Base-by-base conservation (phyloP, 2,329 filamentous ascomycete species). In the Fusarium napiforme region DNA sequence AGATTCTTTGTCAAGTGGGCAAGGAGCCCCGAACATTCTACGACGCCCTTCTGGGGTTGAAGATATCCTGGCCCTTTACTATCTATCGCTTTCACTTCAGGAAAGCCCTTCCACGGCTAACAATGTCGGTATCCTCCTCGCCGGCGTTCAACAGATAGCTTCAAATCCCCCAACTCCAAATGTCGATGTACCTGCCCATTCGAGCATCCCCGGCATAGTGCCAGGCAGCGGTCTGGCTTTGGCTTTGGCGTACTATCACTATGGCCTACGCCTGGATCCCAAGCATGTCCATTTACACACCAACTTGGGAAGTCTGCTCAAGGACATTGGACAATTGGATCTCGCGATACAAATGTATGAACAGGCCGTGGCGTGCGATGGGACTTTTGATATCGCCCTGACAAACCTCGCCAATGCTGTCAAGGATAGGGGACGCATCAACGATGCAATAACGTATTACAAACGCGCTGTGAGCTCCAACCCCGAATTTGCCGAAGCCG, bases 51-150 rank as follows among this genome's bases (percentile, higher is more conserved):
- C 92, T 49, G 93, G 94, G 4, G 94, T 98, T 30, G 91, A 94
- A 46, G 96, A 99, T 78, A 98, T 99, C 42, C 84, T 99, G 40
- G 94, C 95, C 4, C 88, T 99, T 18, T 99, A 99, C 81, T 99
- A 99, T 79, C 87, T 99, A 6, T 99, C 96, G 0, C 85, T 99
- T 7, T 97, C 96, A 0, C 87, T 99, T 5, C 96, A 98, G 73
- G 95, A 96, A 53, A 98, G 96, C 77, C 96, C 96, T 5, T 99
- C 96, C 0, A 99, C 96, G 0, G 96, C 96, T 2, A 99, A 99
- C 80, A 99, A 99, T 80, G 95, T 99, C 18, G 96, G 96, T 7
- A 99, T 99, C 62, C 87, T 99, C 34, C 89, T 99, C n/a, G 96
- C 96, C 9, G 94, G 96, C 64, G 93, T 98, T 26, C 96, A 97